phyloP scores from a whole-genome alignment of 306 rosid genomes.

The Dalbergia cultrata region DNA sequence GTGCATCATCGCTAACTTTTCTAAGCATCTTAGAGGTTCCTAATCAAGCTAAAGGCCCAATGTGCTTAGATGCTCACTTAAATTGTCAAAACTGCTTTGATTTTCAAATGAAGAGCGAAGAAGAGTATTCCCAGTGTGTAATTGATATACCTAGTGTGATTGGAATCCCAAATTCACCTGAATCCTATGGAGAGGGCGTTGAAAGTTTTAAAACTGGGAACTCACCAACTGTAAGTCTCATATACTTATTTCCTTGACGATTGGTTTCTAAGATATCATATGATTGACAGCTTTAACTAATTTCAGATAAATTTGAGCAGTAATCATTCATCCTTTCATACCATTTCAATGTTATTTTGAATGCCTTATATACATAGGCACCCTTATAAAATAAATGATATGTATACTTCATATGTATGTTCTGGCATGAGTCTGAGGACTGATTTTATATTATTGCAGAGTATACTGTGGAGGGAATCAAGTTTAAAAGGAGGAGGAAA shows the following conservation, averaged over 20 bases:
- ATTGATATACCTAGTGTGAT: conserved; percentile 69
- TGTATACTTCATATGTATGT: background rate
- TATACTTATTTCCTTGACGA: conserved; percentile 36
- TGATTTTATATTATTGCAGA: conserved; percentile 66
- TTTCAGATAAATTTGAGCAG: background rate
- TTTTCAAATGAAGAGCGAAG: conserved; percentile 60
- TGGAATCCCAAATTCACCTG: conserved; percentile 61
- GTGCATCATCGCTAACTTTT: conserved; percentile 68
- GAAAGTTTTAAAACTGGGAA: conserved; percentile 69
- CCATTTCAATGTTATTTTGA: background rate
- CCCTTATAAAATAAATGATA: background rate
- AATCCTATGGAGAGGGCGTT: conserved; percentile 63
- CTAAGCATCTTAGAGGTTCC: conserved; percentile 72
- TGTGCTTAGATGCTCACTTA: conserved; percentile 58
- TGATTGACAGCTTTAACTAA: conserved; percentile 10
- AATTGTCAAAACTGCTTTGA: conserved; percentile 71
- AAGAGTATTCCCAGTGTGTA: conserved; percentile 67
- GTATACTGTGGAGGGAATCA: conserved; percentile 73
- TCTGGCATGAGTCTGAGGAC: conserved; percentile 29
- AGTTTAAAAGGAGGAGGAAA: conserved; percentile 67
- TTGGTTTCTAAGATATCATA: conserved; percentile 25
- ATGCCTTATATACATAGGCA: background rate
- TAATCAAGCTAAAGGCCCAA: conserved; percentile 59
- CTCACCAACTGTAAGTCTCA: conserved; percentile 67
- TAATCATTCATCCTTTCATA: background rate